A percentile compares a stretch with the other conserved stretches of the same genome.
phyloP scores from a whole-genome alignment of 78 protist species.

The slime mould (Dictyostelium discoideum) region dicty_2.7 NC_007089.4:4720501-4721000 shows the following conservation, averaged over 20 bases:
- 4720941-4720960: constrained; percentile 45
- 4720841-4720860: constrained; percentile 81
- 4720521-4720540: constrained; percentile 81
- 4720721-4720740: constrained; percentile 56
- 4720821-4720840: constrained; percentile 80
- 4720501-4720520: constrained; percentile 59
- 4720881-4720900: constrained; percentile 87
- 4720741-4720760: constrained; percentile 75
- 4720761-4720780: constrained; percentile 48
- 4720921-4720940: constrained; percentile 59
- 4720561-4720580: constrained; percentile 39
- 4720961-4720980: constrained; percentile 87
- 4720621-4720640: constrained; percentile 35
- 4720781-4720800: constrained; percentile 78
- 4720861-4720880: constrained; percentile 84
- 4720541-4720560: constrained; percentile 62
- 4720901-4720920: constrained; percentile 83
- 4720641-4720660: background rate
- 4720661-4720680: constrained; percentile 50
- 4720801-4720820: constrained; percentile 75
- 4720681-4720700: constrained; percentile 41
- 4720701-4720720: background rate
- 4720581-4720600: constrained; percentile 26
- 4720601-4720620: constrained; percentile 70
- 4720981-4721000: constrained; percentile 64